Evolutionary conservation across 1,284 basidiomycete genomes (phyloP), one percentile per base, ranked within the genome.

Genomic region (Tilletia caries): DNA sequence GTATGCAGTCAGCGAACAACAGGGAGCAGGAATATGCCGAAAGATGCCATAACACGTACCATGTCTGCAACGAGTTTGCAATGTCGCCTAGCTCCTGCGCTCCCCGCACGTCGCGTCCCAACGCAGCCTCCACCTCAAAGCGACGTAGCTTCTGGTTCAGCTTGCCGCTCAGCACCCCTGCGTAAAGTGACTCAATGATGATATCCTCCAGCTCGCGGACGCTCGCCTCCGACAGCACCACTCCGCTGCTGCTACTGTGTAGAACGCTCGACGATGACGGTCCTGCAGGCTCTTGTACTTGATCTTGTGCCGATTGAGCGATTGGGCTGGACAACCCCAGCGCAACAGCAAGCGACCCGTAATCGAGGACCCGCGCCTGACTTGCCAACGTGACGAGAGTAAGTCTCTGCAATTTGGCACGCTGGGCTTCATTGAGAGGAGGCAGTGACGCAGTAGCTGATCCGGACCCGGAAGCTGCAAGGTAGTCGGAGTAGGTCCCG

Each of bases 171-270:
- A 98, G 87, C 64, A 97, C 86, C 76, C 92, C 91, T 46, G 92
- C 89, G 83, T 97, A 98, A 81, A 97, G 92, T 10, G 91, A 90
- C 78, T 97, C 94, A 82, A 98, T 97, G 82, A 97, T 91, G 73
- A 96, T 88, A 83, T 97, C 94, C 83, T 98, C 95, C 3, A 98
- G 88, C 73, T 92, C 91, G 10, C 77, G 68, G 1, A 67, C 64
- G 41, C 18, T 58, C 12, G 27, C 3, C 32, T 62, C 58, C 13
- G 58, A 37, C 12, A 71, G 62, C 72, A 67, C 48, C 23, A 10
- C 41, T 41, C 10, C 37, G n/a, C n/a, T n/a, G n/a, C n/a, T n/a
- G n/a, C n/a, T n/a, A n/a, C n/a, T n/a, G n/a, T n/a, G n/a, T n/a
- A n/a, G n/a, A n/a, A n/a, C n/a, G 37, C 37, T 41, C 18, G 15